A percentile compares a stretch with the other conserved stretches of the same genome.
Evolutionary conservation across 768 basidiomycete species (phyloP).

Genomic region (Trametes cubensis): DNA sequence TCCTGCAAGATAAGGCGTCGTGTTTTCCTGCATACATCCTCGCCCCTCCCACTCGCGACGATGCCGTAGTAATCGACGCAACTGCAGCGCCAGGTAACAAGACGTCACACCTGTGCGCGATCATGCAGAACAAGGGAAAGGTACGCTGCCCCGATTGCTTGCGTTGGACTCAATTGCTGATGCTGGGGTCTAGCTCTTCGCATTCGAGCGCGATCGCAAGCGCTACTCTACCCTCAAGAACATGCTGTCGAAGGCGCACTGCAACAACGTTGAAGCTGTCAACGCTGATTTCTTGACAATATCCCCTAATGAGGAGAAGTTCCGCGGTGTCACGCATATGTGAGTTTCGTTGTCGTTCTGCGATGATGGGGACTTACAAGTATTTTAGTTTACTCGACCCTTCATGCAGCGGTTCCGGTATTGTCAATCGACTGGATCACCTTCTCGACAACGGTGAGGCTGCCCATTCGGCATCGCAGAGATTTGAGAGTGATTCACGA

Average conservation of each 20-base stretch:
- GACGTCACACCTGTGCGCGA: slow-evolving; percentile 88
- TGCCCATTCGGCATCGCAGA: not conserved
- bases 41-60: slow-evolving; percentile 60
- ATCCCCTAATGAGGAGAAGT: slow-evolving; percentile 69
- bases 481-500: not conserved
- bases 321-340: slow-evolving; percentile 81
- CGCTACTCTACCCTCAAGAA: slow-evolving; percentile 80
- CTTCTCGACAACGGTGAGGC: slow-evolving; percentile 70
- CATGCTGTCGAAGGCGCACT: slow-evolving; percentile 87
- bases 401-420: slow-evolving; percentile 94
- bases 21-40: slow-evolving; percentile 93
- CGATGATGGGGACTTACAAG: not conserved
- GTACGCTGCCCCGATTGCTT: slow-evolving; percentile 45
- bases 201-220: slow-evolving; percentile 85
- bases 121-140: slow-evolving; percentile 83
- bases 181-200: slow-evolving; percentile 57
- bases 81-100: slow-evolving; percentile 99
- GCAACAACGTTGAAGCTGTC: slow-evolving; percentile 74
- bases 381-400: slow-evolving; percentile 81
- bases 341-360: slow-evolving; percentile 41
- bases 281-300: slow-evolving; percentile 83
- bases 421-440: slow-evolving; percentile 87
- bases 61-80: slow-evolving; percentile 79
- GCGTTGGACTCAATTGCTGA: not conserved
- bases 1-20: slow-evolving; percentile 97